Base-by-base conservation (phyloP, 305 asterid species). In the Andrographis paniculata region DNA sequence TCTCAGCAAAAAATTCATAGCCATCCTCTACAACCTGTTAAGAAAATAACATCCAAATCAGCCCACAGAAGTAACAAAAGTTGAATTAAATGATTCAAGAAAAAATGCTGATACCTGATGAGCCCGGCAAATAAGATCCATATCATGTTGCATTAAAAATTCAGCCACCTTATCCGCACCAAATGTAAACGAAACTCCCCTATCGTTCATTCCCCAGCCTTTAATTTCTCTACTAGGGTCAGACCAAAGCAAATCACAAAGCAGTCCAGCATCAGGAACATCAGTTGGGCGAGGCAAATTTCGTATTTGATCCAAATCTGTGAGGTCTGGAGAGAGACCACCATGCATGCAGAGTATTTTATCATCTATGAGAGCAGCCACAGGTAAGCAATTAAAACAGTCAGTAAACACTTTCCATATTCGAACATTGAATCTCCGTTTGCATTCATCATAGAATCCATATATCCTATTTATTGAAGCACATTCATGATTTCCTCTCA, bases 311-410 rank as follows among this genome's bases (percentile, higher is more conserved):
- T 83, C 84, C 56, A 83, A 66, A 66, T 64, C 64, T 23, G 80
- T 69, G 35, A 83, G 70, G 49, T 83, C 91, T n/a, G 94, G 94
- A 68, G 94, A 83, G 55, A 83, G 87, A 53, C 94, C 91, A 5
- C 94, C 91, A 49, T 83, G 91, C 91, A 83, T 75, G 69, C 94
- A 83, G 39, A 79, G 84, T 45, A 79, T 83, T 66, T 83, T 83
- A 52, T 77, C 91, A 49, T 79, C 91, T 40, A 83, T 74, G 55
- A 83, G 74, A 56, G 87, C 94, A n/a, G 94, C 91, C 56, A 77
- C 91, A 7, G 94, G 94, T 50, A 79, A 83, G 70, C 91, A 79
- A 59, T 82, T 82, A 60, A 79, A 82, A 60, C 89, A n/a, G n/a
- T n/a, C n/a, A n/a, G n/a, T n/a, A n/a, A n/a, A n/a, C n/a, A n/a